Conservation (phyloP, 768 basidiomycete genomes). For the Saitozyma podzolica region DNA sequence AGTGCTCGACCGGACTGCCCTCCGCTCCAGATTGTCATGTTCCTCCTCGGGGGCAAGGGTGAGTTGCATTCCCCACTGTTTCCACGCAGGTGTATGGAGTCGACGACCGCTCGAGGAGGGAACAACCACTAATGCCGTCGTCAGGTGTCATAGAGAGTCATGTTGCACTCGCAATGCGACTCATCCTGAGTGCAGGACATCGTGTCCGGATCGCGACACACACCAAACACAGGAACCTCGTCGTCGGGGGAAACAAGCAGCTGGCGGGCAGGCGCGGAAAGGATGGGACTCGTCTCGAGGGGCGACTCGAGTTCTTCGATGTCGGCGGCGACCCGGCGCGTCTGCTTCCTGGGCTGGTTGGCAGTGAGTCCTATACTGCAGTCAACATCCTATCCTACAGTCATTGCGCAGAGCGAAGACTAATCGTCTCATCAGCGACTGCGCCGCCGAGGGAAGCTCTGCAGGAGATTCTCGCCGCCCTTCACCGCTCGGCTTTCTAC, state of each 20-base stretch:
- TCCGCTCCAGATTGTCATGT: neutral
- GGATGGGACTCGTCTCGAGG: neutral
- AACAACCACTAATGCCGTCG: neutral
- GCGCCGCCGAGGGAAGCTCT: neutral
- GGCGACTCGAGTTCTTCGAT: neutral
- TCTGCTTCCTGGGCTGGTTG: neutral
- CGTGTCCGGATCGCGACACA: neutral
- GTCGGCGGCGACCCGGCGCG: neutral
- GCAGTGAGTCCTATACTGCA: neutral
- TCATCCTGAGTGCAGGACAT: neutral
- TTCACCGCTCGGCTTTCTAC: neutral
- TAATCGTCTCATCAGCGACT: neutral
- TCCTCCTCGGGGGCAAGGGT: neutral
- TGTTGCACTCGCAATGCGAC: neutral
- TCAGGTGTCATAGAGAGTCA: neutral
- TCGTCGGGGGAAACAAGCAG: neutral
- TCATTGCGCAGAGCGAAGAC: neutral
- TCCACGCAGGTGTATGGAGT: neutral
- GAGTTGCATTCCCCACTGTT: neutral
- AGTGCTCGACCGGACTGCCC: neutral
- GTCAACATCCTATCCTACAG: neutral
- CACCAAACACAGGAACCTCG: neutral
- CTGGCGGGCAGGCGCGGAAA: neutral
- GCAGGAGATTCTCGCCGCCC: neutral
- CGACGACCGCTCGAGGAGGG: neutral